Conservation (phyloP, 2,329 filamentous ascomycete species). For the Chalaropsis thielavioides region DNA sequence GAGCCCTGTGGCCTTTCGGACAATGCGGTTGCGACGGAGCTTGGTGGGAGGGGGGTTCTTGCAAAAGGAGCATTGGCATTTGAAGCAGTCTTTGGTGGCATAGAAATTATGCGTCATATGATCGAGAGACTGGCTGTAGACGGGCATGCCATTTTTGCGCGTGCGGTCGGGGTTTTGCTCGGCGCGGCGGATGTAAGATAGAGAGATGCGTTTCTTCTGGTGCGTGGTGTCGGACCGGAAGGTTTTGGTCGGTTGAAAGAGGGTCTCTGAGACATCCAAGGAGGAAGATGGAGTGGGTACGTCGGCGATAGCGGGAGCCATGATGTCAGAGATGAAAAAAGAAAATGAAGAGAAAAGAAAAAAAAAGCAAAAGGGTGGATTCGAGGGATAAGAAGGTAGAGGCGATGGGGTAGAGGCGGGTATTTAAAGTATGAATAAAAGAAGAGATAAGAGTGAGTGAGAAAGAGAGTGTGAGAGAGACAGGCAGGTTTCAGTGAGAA, state of each 20-base stretch:
- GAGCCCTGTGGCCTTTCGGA: neutral
- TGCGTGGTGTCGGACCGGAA: neutral
- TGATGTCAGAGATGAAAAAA: neutral
- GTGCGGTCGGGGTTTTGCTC: conserved; percentile 1
- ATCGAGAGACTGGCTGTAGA: conserved; percentile 1
- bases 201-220: conserved; percentile 7
- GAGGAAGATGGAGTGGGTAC: neutral
- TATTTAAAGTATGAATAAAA: neutral
- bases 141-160: conserved; percentile 11
- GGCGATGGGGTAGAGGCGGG: neutral
- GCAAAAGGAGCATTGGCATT: neutral
- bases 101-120: neutral
- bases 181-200: conserved; percentile 7
- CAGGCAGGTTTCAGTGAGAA: neutral
- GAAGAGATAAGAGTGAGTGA: neutral
- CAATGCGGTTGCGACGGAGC: neutral
- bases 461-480: neutral
- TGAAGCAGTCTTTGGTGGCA: neutral
- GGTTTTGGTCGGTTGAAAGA: neutral
- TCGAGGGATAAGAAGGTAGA: neutral
- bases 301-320: neutral
- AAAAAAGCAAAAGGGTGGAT: neutral
- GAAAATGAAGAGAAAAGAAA: neutral
- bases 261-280: neutral
- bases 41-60: neutral